Conservation (phyloP, 2,329 filamentous ascomycete species). For the Penicillium verrucosum region DNA sequence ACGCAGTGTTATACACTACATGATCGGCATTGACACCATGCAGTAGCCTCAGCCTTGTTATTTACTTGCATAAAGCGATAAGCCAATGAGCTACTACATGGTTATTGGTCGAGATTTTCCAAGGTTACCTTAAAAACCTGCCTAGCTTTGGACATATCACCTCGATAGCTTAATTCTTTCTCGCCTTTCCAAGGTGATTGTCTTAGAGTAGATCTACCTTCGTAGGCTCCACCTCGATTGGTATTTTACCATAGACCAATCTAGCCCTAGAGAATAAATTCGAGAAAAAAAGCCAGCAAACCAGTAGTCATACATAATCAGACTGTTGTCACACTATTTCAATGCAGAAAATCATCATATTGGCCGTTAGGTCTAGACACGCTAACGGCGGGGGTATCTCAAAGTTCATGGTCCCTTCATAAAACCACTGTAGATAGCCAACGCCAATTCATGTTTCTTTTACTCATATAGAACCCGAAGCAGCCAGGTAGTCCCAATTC, state of each 20-base stretch:
- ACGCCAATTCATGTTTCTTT: constrained; percentile 8
- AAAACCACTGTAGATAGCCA: constrained; percentile 4
- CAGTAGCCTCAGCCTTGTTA: not conserved
- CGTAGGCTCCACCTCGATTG: not conserved
- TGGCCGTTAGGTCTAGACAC: constrained; percentile 1
- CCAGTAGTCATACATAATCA: not conserved
- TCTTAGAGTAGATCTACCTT: not conserved
- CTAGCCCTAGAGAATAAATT: not conserved
- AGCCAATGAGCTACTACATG: not conserved
- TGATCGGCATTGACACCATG: not conserved
- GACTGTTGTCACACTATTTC: not conserved
- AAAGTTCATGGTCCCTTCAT: constrained; percentile 9
- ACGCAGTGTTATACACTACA: not conserved
- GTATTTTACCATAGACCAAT: not conserved
- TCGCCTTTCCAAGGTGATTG: not conserved
- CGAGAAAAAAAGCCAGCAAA: not conserved
- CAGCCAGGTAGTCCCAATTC: constrained; percentile 8
- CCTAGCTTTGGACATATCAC: not conserved
- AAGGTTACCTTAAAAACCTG: not conserved
- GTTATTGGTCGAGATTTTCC: not conserved
- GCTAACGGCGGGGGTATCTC: constrained; percentile 16
- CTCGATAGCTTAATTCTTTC: not conserved
- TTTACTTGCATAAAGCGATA: not conserved
- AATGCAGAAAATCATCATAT: constrained; percentile 5
- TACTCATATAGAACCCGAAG: constrained; percentile 14